A percentile compares a stretch with the other conserved stretches of the same genome.
Conservation (phyloP, 306 rosid species). For the Cicer bijugum region DNA sequence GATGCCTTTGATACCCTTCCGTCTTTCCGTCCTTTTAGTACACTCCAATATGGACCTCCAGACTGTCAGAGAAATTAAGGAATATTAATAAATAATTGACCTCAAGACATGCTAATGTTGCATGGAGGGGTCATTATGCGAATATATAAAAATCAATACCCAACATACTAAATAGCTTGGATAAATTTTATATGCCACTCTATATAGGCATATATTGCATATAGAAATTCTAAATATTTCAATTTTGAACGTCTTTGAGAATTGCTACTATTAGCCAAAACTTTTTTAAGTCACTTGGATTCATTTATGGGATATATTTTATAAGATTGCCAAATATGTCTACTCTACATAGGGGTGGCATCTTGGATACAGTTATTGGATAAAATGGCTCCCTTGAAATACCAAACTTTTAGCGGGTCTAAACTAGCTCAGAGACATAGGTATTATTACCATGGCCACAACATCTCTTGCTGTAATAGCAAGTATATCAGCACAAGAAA, state of each 20-base stretch:
- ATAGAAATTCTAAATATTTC: not conserved
- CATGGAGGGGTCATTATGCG: constrained; percentile 18
- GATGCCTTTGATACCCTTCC: constrained; percentile 71
- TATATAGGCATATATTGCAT: not conserved
- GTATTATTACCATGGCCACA: constrained; percentile 57
- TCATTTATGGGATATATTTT: not conserved
- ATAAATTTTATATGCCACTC: constrained; percentile 1
- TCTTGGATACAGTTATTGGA: constrained; percentile 3
- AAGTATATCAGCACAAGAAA: constrained; percentile 77
- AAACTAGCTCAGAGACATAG: constrained; percentile 37
- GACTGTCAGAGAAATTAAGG: constrained; percentile 49
- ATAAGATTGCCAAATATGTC: constrained; percentile 1
- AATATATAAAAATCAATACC: constrained; percentile 31
- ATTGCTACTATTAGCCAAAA: not conserved
- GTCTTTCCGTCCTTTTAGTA: constrained; percentile 78
- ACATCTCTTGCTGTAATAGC: constrained; percentile 79
- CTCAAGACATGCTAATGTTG: constrained; percentile 39
- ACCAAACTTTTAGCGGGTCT: constrained; percentile 5
- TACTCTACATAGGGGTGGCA: not conserved
- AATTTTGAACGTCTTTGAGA: constrained; percentile 14
- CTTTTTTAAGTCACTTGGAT: constrained; percentile 8
- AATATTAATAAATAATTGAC: constrained; percentile 11
- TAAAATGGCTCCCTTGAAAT: not conserved
- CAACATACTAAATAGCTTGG: constrained; percentile 16
- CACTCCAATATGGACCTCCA: constrained; percentile 81